These are phyloP conservation scores for Dicorynia guianensis DNA, from an alignment of 306 rosid species.

Conservation along the genomic window DNA sequence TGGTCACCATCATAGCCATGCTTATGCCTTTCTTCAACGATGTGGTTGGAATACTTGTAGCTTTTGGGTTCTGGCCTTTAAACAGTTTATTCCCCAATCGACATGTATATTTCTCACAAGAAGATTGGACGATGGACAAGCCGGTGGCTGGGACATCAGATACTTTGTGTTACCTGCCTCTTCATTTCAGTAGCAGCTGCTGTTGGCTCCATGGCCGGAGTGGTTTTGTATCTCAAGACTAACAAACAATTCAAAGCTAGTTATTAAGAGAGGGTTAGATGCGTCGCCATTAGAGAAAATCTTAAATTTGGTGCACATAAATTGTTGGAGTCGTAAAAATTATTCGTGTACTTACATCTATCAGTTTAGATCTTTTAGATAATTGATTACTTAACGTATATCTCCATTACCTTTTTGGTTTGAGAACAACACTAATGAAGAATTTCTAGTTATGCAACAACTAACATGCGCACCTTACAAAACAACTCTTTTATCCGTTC, in stretches of 20 bases:
- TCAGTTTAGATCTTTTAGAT: too few species aligned
- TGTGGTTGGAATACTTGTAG: conserved; percentile 79
- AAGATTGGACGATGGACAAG: conserved; percentile 60
- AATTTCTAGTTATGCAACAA: too few species aligned
- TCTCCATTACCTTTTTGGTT: too few species aligned
- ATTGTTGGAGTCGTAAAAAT: too few species aligned
- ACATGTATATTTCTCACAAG: conserved; percentile 74
- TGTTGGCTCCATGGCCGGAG: conserved; percentile 74
- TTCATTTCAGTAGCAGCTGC: conserved; percentile 62
- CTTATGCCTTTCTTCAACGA: conserved; percentile 84
- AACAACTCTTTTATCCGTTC: too few species aligned
- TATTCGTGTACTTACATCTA: too few species aligned
- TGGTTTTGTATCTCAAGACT: conserved; percentile 73
- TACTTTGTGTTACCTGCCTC: conserved; percentile 61
- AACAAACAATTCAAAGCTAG: conserved; percentile 64
- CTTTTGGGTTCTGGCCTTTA: conserved; percentile 84
- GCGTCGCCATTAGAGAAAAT: background rate
- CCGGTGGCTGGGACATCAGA: conserved; percentile 66
- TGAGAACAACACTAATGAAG: too few species aligned
- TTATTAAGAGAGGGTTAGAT: conserved; percentile 42
- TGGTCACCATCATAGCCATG: conserved; percentile 72
- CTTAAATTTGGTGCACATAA: background rate
- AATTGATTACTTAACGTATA: too few species aligned
- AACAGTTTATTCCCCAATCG: conserved; percentile 74
- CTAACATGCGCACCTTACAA: too few species aligned